Conservation (phyloP, 768 basidiomycete species). For the Tulasnella sp. region DNA sequence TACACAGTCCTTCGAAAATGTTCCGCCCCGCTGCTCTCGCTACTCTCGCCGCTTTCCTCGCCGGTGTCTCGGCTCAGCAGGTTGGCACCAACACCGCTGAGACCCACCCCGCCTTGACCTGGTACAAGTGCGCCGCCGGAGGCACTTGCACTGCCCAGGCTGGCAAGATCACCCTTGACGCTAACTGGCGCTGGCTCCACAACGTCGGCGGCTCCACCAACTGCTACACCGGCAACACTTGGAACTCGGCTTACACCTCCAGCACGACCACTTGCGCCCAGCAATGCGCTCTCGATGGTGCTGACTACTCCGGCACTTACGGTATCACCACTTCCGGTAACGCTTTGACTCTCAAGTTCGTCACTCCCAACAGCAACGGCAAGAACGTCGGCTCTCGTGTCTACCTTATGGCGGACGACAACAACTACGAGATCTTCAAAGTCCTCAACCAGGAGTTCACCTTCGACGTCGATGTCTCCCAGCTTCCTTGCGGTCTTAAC, state of each 20-base stretch:
- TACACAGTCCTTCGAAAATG: constrained; percentile 7
- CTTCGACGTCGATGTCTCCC: constrained; percentile 57
- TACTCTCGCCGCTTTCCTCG: constrained; percentile 35
- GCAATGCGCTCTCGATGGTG: constrained; percentile 33
- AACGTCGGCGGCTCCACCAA: constrained; percentile 8
- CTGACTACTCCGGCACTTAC: constrained; percentile 51
- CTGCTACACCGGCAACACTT: constrained; percentile 28
- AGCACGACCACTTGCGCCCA: constrained; percentile 12
- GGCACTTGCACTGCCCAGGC: constrained; percentile 18
- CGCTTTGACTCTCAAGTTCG: constrained; percentile 4
- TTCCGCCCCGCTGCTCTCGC: not conserved
- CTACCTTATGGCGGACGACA: constrained; percentile 54
- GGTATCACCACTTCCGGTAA: constrained; percentile 49
- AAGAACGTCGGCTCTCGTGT: constrained; percentile 32
- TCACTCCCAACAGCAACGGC: constrained; percentile 47
- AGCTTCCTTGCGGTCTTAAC: constrained; percentile 58
- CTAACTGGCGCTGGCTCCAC: constrained; percentile 30
- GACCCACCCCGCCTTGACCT: constrained; percentile 48
- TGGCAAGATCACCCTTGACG: constrained; percentile 24
- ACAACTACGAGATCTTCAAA: constrained; percentile 50
- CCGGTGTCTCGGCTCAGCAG: constrained; percentile 51
- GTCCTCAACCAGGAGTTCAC: constrained; percentile 55
- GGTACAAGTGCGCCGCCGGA: constrained; percentile 45
- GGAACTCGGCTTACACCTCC: constrained; percentile 3
- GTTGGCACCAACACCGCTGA: constrained; percentile 50